Percentiles rank a stretch among this genome's conserved stretches.
These are phyloP conservation scores for Articulospora tetracladia DNA, from an alignment of 495 filamentous ascomycete species.

Conservation along the genomic window DNA sequence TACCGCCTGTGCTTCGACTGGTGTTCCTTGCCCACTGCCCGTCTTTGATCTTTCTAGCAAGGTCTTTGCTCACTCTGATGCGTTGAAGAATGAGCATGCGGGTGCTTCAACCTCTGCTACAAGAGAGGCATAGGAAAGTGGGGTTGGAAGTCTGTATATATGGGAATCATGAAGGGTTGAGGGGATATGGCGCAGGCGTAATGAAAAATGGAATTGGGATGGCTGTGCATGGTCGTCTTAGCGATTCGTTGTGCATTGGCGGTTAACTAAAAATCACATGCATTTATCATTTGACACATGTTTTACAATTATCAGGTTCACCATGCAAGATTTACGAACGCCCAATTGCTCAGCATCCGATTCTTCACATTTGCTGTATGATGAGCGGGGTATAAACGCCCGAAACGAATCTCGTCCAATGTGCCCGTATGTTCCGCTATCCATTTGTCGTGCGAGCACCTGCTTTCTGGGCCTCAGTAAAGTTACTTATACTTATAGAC, in stretches of 20 bases:
- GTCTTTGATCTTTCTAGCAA: slow-evolving; percentile 9
- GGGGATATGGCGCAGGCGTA: background rate
- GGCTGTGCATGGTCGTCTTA: background rate
- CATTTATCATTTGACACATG: no score
- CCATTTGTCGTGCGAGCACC: no score
- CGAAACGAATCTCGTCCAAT: no score
- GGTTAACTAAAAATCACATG: no score
- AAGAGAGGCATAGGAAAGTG: background rate
- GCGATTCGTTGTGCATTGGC: background rate
- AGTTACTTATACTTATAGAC: no score
- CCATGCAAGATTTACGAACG: no score
- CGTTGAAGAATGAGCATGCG: slow-evolving; percentile 9
- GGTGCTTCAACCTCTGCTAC: slow-evolving; percentile 1
- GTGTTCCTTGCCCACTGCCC: slow-evolving; percentile 13
- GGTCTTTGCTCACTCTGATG: slow-evolving; percentile 4
- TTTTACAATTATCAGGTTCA: no score
- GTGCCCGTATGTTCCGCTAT: no score
- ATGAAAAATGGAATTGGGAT: background rate
- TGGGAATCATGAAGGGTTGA: background rate
- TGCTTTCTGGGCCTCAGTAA: no score
- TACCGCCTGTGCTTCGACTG: slow-evolving; percentile 10
- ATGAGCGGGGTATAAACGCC: no score
- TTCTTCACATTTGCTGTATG: no score
- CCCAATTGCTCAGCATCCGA: no score
- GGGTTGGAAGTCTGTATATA: background rate